Evolutionary conservation across 257 asterid genomes (phyloP).

Genomic region (Scutellaria baicalensis): DNA sequence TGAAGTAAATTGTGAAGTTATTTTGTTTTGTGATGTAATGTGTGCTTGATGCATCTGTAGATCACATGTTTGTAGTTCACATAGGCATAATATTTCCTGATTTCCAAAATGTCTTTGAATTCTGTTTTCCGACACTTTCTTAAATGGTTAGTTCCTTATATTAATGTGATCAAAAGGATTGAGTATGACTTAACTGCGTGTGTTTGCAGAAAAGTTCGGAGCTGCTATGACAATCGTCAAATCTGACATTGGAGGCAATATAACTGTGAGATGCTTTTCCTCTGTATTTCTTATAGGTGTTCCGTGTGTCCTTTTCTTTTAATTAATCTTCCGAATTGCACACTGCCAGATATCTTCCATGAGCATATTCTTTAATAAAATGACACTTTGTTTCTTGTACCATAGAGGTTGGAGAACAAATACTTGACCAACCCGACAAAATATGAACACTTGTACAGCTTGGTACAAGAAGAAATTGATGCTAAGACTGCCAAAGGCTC

Average conservation of each 20-base stretch:
- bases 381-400: background rate
- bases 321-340: background rate
- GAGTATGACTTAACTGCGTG: background rate
- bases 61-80: background rate
- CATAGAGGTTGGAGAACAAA: constrained; percentile 85
- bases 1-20: background rate
- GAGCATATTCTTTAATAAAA: background rate
- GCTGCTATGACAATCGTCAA: constrained; percentile 92
- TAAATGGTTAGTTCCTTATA: background rate
- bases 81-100: background rate
- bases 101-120: background rate
- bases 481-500: constrained; percentile 90
- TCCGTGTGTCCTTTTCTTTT: background rate
- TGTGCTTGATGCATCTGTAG: background rate
- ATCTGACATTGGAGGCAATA: constrained; percentile 90
- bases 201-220: constrained; percentile 77
- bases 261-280: constrained; percentile 46
- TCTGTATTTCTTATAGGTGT: constrained; percentile 8
- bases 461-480: constrained; percentile 88
- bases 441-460: constrained; percentile 60
- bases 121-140: background rate
- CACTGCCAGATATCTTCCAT: background rate
- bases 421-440: constrained; percentile 64
- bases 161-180: background rate
- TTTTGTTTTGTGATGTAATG: background rate